Conservation (phyloP, 2,329 filamentous ascomycete species). For the Alternaria arbusti region DNA sequence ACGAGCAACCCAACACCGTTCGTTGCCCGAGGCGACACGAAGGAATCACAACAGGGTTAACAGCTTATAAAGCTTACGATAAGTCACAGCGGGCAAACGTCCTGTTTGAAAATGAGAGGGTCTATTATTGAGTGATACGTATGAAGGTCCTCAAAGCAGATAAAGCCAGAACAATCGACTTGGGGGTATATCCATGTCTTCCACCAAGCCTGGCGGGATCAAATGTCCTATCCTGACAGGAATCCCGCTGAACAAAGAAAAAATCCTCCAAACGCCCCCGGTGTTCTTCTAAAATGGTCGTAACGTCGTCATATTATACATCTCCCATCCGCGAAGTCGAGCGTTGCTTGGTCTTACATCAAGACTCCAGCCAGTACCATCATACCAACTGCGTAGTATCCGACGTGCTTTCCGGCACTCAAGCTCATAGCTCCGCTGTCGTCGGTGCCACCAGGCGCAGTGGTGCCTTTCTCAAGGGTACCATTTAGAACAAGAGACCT, state of each 20-base stretch:
- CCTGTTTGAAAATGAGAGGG: not conserved
- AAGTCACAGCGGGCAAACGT: not conserved
- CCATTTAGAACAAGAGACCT: slow-evolving; percentile 74
- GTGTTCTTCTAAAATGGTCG: not conserved
- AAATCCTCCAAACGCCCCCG: not conserved
- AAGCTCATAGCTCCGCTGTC: slow-evolving; percentile 30
- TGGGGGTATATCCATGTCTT: not conserved
- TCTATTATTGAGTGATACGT: not conserved
- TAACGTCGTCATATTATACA: slow-evolving; percentile 6
- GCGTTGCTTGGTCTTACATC: not conserved
- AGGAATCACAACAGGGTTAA: not conserved
- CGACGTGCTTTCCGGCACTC: slow-evolving; percentile 38
- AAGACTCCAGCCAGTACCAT: slow-evolving; percentile 43
- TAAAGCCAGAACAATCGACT: not conserved
- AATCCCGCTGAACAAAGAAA: not conserved
- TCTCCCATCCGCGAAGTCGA: not conserved
- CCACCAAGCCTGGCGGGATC: not conserved
- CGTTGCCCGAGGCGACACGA: not conserved
- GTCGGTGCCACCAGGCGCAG: slow-evolving; percentile 48
- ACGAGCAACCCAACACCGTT: not conserved
- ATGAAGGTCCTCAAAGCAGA: not conserved
- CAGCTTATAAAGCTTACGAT: not conserved
- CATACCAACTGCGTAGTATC: slow-evolving; percentile 49
- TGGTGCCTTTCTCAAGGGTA: slow-evolving; percentile 68
- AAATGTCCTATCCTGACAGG: not conserved